Evolutionary conservation across 441 rosid species (phyloP).

Genomic region (Arabidopsis hybrid): DNA sequence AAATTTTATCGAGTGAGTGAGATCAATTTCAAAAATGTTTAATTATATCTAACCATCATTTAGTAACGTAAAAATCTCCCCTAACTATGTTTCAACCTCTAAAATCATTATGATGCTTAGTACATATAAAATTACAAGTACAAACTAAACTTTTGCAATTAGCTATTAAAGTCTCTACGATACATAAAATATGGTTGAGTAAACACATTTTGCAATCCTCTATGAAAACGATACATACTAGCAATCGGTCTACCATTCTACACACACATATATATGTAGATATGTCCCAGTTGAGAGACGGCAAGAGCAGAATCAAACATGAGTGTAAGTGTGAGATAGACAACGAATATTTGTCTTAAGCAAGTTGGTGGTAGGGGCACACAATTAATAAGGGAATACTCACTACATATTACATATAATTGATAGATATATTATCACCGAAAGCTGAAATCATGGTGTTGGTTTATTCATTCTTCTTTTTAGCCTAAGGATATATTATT

Average conservation of each 20-base stretch:
- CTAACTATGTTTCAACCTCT: background rate
- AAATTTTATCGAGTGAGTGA: background rate
- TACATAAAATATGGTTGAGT: background rate
- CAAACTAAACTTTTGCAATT: background rate
- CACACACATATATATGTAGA: constrained; percentile 20
- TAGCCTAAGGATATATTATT: background rate
- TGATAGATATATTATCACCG: constrained; percentile 15
- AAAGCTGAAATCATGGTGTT: constrained; percentile 36
- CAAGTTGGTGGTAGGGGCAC: constrained; percentile 44
- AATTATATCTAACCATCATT: background rate
- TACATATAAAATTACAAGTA: background rate
- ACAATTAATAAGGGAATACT: constrained; percentile 32
- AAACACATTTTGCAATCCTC: background rate
- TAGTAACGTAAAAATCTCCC: background rate
- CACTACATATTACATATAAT: constrained; percentile 8
- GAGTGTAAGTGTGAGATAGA: constrained; percentile 25
- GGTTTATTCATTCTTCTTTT: constrained; percentile 17
- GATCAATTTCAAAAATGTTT: background rate
- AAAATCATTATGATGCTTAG: background rate
- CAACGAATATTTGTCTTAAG: constrained; percentile 33
- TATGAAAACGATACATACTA: background rate
- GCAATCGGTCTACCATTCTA: background rate
- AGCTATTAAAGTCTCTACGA: background rate
- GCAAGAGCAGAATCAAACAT: constrained; percentile 40
- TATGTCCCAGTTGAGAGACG: constrained; percentile 11